A percentile compares a stretch with the other conserved stretches of the same genome.
phyloP scores from a whole-genome alignment of 257 asterid species.

The Forsythia suspensa region DNA sequence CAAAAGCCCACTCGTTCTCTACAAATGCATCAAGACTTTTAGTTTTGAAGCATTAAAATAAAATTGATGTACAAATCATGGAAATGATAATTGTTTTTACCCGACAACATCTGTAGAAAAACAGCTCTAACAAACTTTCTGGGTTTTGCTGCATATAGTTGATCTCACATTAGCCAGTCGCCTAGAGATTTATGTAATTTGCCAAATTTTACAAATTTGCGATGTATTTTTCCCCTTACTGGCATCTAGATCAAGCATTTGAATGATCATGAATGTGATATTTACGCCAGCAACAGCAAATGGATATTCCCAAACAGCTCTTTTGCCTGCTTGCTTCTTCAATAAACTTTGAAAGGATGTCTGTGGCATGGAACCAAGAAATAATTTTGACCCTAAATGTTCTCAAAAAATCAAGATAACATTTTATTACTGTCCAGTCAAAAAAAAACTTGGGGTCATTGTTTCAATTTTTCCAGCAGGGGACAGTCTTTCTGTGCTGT shows the following conservation, averaged over 20 bases:
- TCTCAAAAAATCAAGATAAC: slow-evolving; percentile 6
- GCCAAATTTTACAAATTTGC: neutral
- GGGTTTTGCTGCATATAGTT: slow-evolving; percentile 64
- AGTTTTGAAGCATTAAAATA: neutral
- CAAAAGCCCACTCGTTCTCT: slow-evolving; percentile 89
- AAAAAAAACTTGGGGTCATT: neutral
- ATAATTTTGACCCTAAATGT: neutral
- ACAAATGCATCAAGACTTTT: slow-evolving; percentile 26
- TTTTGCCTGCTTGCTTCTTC: slow-evolving; percentile 73
- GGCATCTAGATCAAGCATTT: slow-evolving; percentile 84
- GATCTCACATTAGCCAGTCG: slow-evolving; percentile 26
- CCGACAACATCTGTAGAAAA: slow-evolving; percentile 68
- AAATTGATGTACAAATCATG: neutral
- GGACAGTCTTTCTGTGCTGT: neutral
- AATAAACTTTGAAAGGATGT: slow-evolving; percentile 66
- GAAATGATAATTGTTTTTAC: slow-evolving; percentile 31
- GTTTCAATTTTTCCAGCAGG: neutral
- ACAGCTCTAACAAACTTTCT: slow-evolving; percentile 59
- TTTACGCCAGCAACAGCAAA: slow-evolving; percentile 93
- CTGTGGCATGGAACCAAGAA: slow-evolving; percentile 26
- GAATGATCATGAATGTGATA: slow-evolving; percentile 78
- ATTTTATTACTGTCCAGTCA: neutral
- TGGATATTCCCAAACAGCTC: slow-evolving; percentile 90
- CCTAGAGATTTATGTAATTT: slow-evolving; percentile 7
- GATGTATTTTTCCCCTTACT: slow-evolving; percentile 44